Base-by-base conservation (phyloP, 345 rosid genomes). In the Microcos paniculata region DNA sequence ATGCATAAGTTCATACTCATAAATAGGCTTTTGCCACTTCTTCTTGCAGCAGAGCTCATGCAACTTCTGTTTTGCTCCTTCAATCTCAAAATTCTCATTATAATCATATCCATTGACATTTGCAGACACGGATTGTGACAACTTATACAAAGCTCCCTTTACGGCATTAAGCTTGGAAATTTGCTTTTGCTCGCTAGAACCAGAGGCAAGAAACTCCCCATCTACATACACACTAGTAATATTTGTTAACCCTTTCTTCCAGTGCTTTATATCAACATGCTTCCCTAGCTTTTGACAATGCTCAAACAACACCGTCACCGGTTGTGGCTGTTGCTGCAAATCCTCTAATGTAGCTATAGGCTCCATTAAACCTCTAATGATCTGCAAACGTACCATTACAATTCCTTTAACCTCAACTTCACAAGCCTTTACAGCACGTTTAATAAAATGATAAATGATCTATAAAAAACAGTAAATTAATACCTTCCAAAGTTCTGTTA, bases 141-240 rank as follows among this genome's bases (percentile, higher is more conserved):
- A 75, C 85, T 84, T 87, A 40, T 19, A 15, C 76, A 94, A 65
- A 11, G 97, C 93, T 75, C 61, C 83, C 77, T 79, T 88, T 14
- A 85, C 93, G 48, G 92, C 98, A 53, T 86, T 83, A 42, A 91
- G 88, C 90, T 81, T 94, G 10, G 98, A 90, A 15, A 72, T 85
- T 40, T 92, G 92, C 70, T 86, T 94, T 19, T 86, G 84, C 62
- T 87, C 82, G 0, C 96, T 92, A 42, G 89, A 76, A 38, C 79
- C 86, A 0, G 93, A 89, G 62, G 88, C 87, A 21, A 91, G 23
- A 30, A 88, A 71, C 2, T 59, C 23, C 4, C 85, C 96, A 79
- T 90, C 90, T 0, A 92, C 86, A 70, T 65, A 84, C 11, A 94
- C 84, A 67, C 65, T 80, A 57, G 91, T 96, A 69, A 86, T 33